Conservation (phyloP, 2,329 filamentous ascomycete genomes). For the Paracoccidioides lutzii region DNA sequence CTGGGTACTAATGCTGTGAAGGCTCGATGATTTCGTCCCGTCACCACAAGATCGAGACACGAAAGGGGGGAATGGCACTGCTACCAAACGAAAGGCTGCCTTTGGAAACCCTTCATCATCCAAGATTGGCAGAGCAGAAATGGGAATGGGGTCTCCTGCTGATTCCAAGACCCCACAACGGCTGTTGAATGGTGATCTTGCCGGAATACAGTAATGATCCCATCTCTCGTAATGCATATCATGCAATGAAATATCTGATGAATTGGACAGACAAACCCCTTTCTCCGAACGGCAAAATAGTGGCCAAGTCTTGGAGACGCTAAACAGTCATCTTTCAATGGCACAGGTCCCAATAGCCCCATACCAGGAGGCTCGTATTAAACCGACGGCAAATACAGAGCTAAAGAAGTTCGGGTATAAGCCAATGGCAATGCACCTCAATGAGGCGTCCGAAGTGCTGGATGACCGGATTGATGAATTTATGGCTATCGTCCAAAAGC, state of each 20-base stretch:
- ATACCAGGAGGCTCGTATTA: conserved; percentile 64
- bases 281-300: conserved; percentile 68
- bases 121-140: conserved; percentile 32
- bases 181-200: conserved; percentile 18
- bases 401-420: conserved; percentile 85
- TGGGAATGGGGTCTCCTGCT: conserved; percentile 40
- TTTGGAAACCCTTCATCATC: conserved; percentile 35
- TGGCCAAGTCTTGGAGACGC: conserved; percentile 68
- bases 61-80: conserved; percentile 27
- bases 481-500: conserved; percentile 55
- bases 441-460: conserved; percentile 80
- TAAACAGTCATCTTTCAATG: conserved; percentile 61
- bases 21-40: conserved; percentile 56
- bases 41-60: conserved; percentile 32
- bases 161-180: conserved; percentile 27
- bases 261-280: conserved; percentile 32
- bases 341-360: conserved; percentile 59
- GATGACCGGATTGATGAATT: conserved; percentile 95
- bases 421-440: conserved; percentile 86
- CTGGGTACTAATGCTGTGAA: conserved; percentile 16
- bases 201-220: not conserved
- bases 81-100: conserved; percentile 42
- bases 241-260: conserved; percentile 14
- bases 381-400: conserved; percentile 74
- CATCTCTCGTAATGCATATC: not conserved